These are phyloP conservation scores for Rosa rugosa DNA, from an alignment of 306 rosid species.

Conservation along the genomic window DNA sequence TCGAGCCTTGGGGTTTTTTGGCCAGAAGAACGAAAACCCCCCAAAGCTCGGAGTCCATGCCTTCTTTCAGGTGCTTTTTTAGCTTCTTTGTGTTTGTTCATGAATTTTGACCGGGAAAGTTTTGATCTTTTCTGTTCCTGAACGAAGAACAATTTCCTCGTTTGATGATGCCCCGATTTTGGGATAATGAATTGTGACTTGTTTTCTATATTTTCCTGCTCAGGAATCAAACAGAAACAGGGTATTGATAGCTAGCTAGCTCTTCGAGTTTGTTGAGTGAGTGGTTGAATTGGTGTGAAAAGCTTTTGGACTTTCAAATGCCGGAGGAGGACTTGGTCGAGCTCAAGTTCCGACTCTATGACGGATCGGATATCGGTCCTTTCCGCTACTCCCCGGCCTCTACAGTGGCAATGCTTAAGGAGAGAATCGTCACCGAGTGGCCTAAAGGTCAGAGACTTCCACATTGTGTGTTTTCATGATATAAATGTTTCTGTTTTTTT, in stretches of 20 bases:
- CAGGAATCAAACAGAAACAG: conserved; percentile 2
- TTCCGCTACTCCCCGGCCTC: conserved; percentile 74
- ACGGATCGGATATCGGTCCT: conserved; percentile 91
- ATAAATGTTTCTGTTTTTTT: background rate
- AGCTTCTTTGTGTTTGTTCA: background rate
- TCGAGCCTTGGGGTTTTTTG: background rate
- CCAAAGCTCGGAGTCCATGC: conserved; percentile 6
- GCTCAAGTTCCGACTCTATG: conserved; percentile 86
- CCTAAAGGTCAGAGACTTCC: conserved; percentile 66
- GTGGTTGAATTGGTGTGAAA: conserved; percentile 27
- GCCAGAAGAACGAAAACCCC: conserved; percentile 1
- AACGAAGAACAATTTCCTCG: background rate
- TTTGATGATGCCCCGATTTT: no score
- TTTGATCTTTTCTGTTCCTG: background rate
- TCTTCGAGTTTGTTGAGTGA: conserved; percentile 2
- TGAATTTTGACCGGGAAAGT: background rate
- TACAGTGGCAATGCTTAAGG: conserved; percentile 71
- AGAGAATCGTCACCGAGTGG: conserved; percentile 77
- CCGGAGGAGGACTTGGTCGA: conserved; percentile 83
- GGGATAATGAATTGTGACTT: background rate
- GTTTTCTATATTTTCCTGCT: background rate
- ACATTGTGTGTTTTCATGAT: background rate
- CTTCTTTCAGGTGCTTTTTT: conserved; percentile 25
- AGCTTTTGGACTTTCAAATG: conserved; percentile 53
- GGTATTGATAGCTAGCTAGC: background rate